phyloP scores from a whole-genome alignment of 305 asterid species.

The Rubia tinctorum region DNA sequence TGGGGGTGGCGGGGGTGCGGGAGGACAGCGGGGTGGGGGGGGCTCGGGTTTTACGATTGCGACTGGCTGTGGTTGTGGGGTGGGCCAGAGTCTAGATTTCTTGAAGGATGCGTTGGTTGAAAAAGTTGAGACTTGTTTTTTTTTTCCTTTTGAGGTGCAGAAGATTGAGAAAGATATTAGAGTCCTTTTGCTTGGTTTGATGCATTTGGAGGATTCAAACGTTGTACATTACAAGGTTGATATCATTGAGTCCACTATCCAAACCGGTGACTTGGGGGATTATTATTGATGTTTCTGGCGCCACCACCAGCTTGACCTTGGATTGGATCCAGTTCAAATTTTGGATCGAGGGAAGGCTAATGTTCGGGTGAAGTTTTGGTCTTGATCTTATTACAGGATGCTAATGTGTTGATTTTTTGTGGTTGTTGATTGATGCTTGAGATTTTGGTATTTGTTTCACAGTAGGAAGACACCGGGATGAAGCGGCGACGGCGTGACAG shows the following conservation, averaged over 20 bases:
- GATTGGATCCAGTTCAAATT: constrained; percentile 48
- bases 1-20: no score
- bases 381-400: neutral
- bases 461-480: no score
- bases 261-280: constrained; percentile 66
- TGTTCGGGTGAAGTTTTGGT: constrained; percentile 48
- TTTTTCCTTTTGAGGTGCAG: no score
- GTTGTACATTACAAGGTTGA: constrained; percentile 42
- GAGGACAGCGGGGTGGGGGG: no score
- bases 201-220: constrained; percentile 45
- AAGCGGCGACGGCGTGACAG: no score
- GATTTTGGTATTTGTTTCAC: no score
- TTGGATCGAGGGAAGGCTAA: constrained; percentile 69
- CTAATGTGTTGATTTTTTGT: no score
- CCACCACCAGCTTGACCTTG: constrained; percentile 74
- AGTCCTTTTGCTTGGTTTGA: constrained; percentile 62
- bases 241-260: no score
- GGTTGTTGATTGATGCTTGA: no score
- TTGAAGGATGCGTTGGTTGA: constrained; percentile 53
- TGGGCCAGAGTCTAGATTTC: constrained; percentile 69
- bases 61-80: constrained; percentile 21
- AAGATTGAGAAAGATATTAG: constrained; percentile 40
- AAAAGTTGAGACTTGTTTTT: constrained; percentile 33
- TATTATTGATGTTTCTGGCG: constrained; percentile 59
- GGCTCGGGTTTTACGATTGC: no score